Percentiles rank a stretch among this genome's conserved stretches.
phyloP scores from a whole-genome alignment of 768 basidiomycete species.

The Pulveroboletus sp. region DNA sequence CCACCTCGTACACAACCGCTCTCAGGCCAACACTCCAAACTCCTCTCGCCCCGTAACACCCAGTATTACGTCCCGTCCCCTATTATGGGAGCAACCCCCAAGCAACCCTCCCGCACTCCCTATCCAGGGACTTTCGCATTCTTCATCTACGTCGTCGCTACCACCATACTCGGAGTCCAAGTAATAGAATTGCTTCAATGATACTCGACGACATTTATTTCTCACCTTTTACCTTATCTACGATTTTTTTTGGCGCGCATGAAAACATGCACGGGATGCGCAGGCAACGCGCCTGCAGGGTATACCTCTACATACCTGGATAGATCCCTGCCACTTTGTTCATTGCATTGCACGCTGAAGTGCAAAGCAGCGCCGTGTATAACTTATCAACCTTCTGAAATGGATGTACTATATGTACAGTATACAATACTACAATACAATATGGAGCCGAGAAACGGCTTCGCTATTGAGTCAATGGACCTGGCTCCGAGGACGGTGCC shows the following conservation, averaged over 20 bases:
- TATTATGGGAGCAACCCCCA: conserved; percentile 24
- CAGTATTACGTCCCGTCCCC: conserved; percentile 30
- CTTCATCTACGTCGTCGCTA: conserved; percentile 38
- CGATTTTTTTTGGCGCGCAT: conserved; percentile 4
- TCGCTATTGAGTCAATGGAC: too few species aligned
- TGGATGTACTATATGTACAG: neutral
- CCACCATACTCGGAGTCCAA: conserved; percentile 40
- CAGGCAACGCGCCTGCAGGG: neutral
- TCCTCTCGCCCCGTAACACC: conserved; percentile 60
- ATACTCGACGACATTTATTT: conserved; percentile 18
- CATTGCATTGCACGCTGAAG: conserved; percentile 14
- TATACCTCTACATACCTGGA: conserved; percentile 1
- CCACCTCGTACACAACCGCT: conserved; percentile 90
- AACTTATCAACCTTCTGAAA: neutral
- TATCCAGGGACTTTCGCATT: conserved; percentile 28
- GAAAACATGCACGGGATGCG: neutral
- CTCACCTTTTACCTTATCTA: conserved; percentile 23
- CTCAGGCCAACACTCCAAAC: conserved; percentile 73
- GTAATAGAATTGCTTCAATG: conserved; percentile 6
- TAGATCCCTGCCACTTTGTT: conserved; percentile 16
- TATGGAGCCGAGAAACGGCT: too few species aligned
- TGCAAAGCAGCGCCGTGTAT: conserved; percentile 1
- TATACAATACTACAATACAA: too few species aligned
- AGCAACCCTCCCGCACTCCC: conserved; percentile 6
- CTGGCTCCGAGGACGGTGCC: neutral